Evolutionary conservation across 495 filamentous ascomycete species (phyloP).

Genomic region (Amniculicola lignicola): DNA sequence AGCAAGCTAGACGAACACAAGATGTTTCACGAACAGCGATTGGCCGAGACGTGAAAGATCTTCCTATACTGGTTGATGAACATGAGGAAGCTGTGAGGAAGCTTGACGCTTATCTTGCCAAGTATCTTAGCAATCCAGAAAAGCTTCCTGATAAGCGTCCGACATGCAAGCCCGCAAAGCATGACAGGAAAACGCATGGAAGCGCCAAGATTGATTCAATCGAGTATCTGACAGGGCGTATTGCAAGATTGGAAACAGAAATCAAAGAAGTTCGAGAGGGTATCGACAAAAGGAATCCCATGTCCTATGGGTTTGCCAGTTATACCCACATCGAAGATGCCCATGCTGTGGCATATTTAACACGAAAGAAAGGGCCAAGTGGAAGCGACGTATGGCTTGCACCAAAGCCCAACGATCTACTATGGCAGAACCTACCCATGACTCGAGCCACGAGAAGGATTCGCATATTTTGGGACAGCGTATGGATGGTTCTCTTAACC

Average conservation of each 20-base stretch:
- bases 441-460: slow-evolving; percentile 60
- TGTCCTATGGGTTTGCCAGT: slow-evolving; percentile 89
- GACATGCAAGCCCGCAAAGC: slow-evolving; percentile 56
- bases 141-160: slow-evolving; percentile 73
- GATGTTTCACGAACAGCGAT: slow-evolving; percentile 66
- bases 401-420: slow-evolving; percentile 82
- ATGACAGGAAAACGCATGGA: slow-evolving; percentile 4
- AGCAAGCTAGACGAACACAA: slow-evolving; percentile 8
- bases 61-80: slow-evolving; percentile 76
- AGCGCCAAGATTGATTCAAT: slow-evolving; percentile 83
- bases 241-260: slow-evolving; percentile 73
- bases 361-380: slow-evolving; percentile 72
- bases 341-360: slow-evolving; percentile 77
- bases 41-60: slow-evolving; percentile 82
- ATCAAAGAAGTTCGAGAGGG: slow-evolving; percentile 76
- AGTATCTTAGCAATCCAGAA: slow-evolving; percentile 81
- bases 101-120: slow-evolving; percentile 79
- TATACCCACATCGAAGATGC: slow-evolving; percentile 83
- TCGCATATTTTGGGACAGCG: slow-evolving; percentile 68
- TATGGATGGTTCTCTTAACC: slow-evolving; percentile 78
- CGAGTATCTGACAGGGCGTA: slow-evolving; percentile 82
- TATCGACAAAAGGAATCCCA: slow-evolving; percentile 78
- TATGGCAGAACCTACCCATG: slow-evolving; percentile 87
- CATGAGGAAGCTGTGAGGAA: slow-evolving; percentile 75
- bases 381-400: slow-evolving; percentile 75